Evolutionary conservation across 306 rosid species (phyloP).

Genomic region (Cicer chorassanicum): DNA sequence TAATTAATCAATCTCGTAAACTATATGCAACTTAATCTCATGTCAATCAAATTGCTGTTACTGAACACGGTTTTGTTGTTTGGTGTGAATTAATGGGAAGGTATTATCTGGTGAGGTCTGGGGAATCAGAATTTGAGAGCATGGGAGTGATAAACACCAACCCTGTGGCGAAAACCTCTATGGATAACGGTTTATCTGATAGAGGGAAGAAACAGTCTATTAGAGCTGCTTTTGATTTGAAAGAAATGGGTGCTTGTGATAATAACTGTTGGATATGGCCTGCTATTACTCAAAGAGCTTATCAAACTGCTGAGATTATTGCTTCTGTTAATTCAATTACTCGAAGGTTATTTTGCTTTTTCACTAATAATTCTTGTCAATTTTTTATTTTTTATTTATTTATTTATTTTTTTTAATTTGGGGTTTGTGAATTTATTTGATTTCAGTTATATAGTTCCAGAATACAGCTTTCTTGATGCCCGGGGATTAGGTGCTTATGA

Average conservation of each 20-base stretch:
- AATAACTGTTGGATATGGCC: constrained; percentile 95
- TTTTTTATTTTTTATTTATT: neutral
- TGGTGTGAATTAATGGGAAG: constrained; percentile 50
- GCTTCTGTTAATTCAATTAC: constrained; percentile 76
- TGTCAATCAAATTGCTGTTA: too few relatives aligned
- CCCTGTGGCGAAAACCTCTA: constrained; percentile 85
- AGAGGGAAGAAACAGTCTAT: constrained; percentile 77
- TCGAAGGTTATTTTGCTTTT: constrained; percentile 58
- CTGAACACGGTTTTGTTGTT: constrained; percentile 2
- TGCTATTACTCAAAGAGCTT: constrained; percentile 96
- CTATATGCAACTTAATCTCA: too few relatives aligned
- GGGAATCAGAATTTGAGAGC: constrained; percentile 89
- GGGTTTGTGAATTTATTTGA: constrained; percentile 33
- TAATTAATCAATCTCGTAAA: constrained; percentile 2
- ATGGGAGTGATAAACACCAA: constrained; percentile 84
- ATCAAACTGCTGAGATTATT: constrained; percentile 90
- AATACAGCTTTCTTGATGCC: constrained; percentile 93
- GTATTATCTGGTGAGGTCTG: constrained; percentile 89
- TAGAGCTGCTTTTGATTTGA: constrained; percentile 75
- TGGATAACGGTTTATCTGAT: constrained; percentile 82
- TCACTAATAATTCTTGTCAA: neutral
- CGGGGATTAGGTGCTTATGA: constrained; percentile 91
- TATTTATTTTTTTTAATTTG: neutral
- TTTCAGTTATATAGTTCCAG: constrained; percentile 89
- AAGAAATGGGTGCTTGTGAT: constrained; percentile 86